Evolutionary conservation across 1,284 basidiomycete species (phyloP).

Genomic region (Marasmius fiardii): DNA sequence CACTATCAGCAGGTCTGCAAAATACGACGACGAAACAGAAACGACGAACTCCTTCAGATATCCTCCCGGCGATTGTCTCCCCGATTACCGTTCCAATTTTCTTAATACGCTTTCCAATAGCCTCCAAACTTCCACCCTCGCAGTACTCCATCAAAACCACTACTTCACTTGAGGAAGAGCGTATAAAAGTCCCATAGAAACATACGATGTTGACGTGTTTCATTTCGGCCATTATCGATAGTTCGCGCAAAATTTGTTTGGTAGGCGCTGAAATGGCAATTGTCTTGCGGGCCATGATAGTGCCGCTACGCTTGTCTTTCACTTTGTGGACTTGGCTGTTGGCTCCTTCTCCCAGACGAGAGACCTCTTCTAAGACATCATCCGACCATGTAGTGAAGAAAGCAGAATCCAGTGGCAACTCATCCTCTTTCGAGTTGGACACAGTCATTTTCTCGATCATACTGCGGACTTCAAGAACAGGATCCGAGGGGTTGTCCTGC

Average conservation of each 20-base stretch:
- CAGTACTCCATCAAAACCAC: conserved; percentile 96
- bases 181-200: conserved; percentile 95
- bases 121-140: conserved; percentile 88
- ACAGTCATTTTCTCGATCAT: conserved; percentile 20
- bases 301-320: conserved; percentile 69
- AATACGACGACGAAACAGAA: conserved; percentile 3
- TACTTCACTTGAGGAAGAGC: conserved; percentile 88
- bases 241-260: conserved; percentile 90
- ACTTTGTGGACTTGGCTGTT: conserved; percentile 96
- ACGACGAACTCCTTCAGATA: conserved; percentile 81
- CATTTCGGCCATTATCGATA: conserved; percentile 85
- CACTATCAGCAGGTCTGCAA: conserved; percentile 6
- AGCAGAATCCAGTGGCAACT: conserved; percentile 21
- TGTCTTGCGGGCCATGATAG: conserved; percentile 93
- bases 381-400: conserved; percentile 54
- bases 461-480: conserved; percentile 34
- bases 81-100: conserved; percentile 79
- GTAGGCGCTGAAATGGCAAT: conserved; percentile 94
- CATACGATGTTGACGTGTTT: conserved; percentile 87
- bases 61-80: conserved; percentile 89
- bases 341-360: conserved; percentile 89
- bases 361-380: conserved; percentile 69
- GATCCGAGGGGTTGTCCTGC: conserved; percentile 22
- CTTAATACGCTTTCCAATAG: conserved; percentile 83
- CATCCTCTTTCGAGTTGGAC: conserved; percentile 20